These are phyloP conservation scores for Calonectria multiphialidica DNA, from an alignment of 2,329 filamentous ascomycete species.

Conservation along the genomic window DNA sequence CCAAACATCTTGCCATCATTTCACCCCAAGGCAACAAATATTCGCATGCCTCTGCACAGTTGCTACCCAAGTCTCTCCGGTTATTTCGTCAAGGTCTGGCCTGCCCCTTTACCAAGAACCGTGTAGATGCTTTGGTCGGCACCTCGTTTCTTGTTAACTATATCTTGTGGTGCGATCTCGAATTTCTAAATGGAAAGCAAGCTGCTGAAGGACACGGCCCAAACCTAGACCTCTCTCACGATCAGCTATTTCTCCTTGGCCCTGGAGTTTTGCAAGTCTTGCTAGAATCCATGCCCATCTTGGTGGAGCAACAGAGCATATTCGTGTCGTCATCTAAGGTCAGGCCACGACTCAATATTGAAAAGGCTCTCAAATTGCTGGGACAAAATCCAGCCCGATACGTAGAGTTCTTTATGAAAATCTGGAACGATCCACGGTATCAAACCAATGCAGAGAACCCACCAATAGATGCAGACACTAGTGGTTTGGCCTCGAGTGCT, in stretches of 20 bases:
- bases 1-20: background rate
- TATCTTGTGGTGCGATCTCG: constrained; percentile 11
- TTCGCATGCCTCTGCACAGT: background rate
- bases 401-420: background rate
- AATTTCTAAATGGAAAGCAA: background rate
- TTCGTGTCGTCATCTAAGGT: background rate
- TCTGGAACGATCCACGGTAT: constrained; percentile 9
- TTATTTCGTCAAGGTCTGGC: constrained; percentile 1
- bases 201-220: background rate
- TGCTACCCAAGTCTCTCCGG: background rate
- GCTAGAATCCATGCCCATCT: background rate
- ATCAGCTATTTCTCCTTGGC: constrained; percentile 1
- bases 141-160: constrained; percentile 15
- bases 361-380: background rate
- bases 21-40: background rate
- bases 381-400: background rate
- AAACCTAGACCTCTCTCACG: background rate
- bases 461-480: no score
- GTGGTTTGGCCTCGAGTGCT: background rate
- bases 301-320: background rate
- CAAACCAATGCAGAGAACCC: background rate
- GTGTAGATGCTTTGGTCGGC: background rate
- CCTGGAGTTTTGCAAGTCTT: constrained; percentile 4
- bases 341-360: background rate
- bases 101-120: background rate